Percentiles rank a stretch among this genome's conserved stretches.
These are phyloP conservation scores for Boletales sp. DNA, from an alignment of 768 basidiomycete species.

Conservation along the genomic window DNA sequence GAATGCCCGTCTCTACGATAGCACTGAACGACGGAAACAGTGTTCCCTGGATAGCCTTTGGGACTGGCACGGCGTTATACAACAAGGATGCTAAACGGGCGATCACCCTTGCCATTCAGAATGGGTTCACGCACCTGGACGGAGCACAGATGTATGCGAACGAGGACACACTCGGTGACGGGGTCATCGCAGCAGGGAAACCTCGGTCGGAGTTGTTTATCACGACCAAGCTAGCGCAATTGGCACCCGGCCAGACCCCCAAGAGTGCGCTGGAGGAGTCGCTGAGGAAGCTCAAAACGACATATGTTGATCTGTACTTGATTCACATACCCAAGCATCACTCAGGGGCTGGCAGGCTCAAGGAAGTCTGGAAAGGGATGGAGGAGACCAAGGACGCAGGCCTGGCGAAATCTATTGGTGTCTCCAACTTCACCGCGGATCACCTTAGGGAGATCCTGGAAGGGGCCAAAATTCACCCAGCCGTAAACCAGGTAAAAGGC, in stretches of 20 bases:
- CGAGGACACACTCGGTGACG: slow-evolving; percentile 50
- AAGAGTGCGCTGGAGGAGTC: slow-evolving; percentile 48
- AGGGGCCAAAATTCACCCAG: slow-evolving; percentile 42
- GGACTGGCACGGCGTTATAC: slow-evolving; percentile 56
- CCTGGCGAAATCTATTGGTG: slow-evolving; percentile 42
- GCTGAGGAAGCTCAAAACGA: slow-evolving; percentile 48
- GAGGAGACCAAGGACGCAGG: slow-evolving; percentile 49
- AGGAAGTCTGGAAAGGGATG: slow-evolving; percentile 57
- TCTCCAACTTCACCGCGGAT: slow-evolving; percentile 51
- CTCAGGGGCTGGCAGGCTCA: slow-evolving; percentile 36
- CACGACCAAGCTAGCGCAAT: slow-evolving; percentile 49
- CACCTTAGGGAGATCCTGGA: slow-evolving; percentile 43
- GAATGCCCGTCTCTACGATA: slow-evolving; percentile 31
- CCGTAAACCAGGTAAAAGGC: slow-evolving; percentile 48
- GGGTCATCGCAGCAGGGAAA: slow-evolving; percentile 47
- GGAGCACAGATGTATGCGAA: slow-evolving; percentile 59
- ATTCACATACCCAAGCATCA: slow-evolving; percentile 47
- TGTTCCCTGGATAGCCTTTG: slow-evolving; percentile 59
- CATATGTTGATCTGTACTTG: slow-evolving; percentile 62
- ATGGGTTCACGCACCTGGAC: slow-evolving; percentile 59
- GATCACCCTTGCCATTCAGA: slow-evolving; percentile 46
- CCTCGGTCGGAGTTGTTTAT: slow-evolving; percentile 58
- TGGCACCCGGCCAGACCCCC: slow-evolving; percentile 42
- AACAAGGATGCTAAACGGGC: slow-evolving; percentile 38
- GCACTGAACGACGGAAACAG: slow-evolving; percentile 52